These are phyloP conservation scores for Auriscalpium orientale DNA, from an alignment of 768 basidiomycete genomes.

Conservation along the genomic window DNA sequence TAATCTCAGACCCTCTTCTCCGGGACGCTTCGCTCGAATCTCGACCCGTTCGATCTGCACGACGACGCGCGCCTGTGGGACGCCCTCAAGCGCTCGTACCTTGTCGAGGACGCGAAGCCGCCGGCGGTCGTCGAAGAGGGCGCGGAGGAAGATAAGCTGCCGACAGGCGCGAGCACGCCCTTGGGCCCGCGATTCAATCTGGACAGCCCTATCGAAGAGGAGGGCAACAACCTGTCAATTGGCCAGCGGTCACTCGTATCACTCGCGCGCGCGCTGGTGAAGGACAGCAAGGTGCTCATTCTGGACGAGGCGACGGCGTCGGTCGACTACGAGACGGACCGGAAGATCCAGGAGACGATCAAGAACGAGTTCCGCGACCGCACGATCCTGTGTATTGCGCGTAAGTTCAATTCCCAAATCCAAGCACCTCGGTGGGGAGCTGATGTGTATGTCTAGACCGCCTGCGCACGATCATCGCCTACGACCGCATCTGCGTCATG, in stretches of 20 bases:
- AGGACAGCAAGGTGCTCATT: slow-evolving; percentile 76
- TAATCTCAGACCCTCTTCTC: slow-evolving; percentile 32
- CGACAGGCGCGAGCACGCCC: slow-evolving; percentile 18
- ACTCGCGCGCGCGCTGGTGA: slow-evolving; percentile 83
- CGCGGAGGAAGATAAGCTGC: slow-evolving; percentile 33
- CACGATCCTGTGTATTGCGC: slow-evolving; percentile 83
- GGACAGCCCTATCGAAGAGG: slow-evolving; percentile 79
- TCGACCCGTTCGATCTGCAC: slow-evolving; percentile 81
- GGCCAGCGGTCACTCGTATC: slow-evolving; percentile 80
- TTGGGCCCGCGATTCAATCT: slow-evolving; percentile 54
- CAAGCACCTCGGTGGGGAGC: too few relatives aligned
- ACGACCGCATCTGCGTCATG: slow-evolving; percentile 85
- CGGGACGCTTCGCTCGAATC: slow-evolving; percentile 76
- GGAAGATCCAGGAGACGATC: slow-evolving; percentile 88
- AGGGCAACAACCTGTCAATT: slow-evolving; percentile 78
- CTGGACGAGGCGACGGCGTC: slow-evolving; percentile 90
- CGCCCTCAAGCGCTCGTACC: slow-evolving; percentile 76
- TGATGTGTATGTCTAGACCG: slow-evolving; percentile 43
- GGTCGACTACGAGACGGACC: slow-evolving; percentile 84
- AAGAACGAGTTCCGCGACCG: slow-evolving; percentile 74
- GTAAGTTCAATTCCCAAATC: slow-evolving; percentile 33
- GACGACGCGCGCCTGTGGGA: slow-evolving; percentile 84
- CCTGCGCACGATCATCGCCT: slow-evolving; percentile 77
- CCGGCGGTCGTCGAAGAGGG: slow-evolving; percentile 22
- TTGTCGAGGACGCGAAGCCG: slow-evolving; percentile 48